phyloP scores from a whole-genome alignment of 1,284 basidiomycete genomes.

The Heliocybe sulcata region DNA sequence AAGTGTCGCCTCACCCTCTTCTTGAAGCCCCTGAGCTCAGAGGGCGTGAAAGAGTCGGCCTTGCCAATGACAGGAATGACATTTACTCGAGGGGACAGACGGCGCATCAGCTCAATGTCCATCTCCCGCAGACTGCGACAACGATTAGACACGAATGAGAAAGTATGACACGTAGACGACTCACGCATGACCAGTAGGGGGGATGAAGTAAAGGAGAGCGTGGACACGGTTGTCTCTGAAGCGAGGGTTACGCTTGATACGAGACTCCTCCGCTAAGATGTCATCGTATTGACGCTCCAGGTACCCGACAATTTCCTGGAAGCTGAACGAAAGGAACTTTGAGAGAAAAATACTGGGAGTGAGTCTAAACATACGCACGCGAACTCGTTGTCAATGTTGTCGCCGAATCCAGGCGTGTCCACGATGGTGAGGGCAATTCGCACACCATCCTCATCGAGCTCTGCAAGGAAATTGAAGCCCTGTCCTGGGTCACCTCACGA shows the following conservation, averaged over 20 bases:
- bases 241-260: conserved; percentile 99
- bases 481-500: background rate
- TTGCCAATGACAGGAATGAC: conserved; percentile 99
- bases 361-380: conserved; percentile 53
- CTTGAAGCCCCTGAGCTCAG: conserved; percentile 92
- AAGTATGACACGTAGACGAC: conserved; percentile 15
- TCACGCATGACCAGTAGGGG: conserved; percentile 81
- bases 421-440: conserved; percentile 98
- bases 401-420: conserved; percentile 98
- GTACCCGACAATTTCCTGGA: conserved; percentile 94
- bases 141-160: background rate
- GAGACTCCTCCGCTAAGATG: conserved; percentile 96
- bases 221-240: conserved; percentile 98
- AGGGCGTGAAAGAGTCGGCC: conserved; percentile 90
- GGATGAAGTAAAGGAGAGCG: conserved; percentile 96
- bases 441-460: conserved; percentile 98
- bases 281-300: conserved; percentile 99
- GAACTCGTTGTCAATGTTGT: conserved; percentile 98
- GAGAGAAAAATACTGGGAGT: no score
- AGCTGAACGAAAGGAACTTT: conserved; percentile 58
- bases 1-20: conserved; percentile 86
- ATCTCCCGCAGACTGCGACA: conserved; percentile 82
- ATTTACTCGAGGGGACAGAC: conserved; percentile 94
- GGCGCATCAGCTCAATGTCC: conserved; percentile 98
- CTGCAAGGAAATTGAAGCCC: conserved; percentile 31